A percentile compares a stretch with the other conserved stretches of the same genome.
Evolutionary conservation across 2,329 filamentous ascomycete genomes (phyloP).

Genomic region (Arthrobotrys megalospora): DNA sequence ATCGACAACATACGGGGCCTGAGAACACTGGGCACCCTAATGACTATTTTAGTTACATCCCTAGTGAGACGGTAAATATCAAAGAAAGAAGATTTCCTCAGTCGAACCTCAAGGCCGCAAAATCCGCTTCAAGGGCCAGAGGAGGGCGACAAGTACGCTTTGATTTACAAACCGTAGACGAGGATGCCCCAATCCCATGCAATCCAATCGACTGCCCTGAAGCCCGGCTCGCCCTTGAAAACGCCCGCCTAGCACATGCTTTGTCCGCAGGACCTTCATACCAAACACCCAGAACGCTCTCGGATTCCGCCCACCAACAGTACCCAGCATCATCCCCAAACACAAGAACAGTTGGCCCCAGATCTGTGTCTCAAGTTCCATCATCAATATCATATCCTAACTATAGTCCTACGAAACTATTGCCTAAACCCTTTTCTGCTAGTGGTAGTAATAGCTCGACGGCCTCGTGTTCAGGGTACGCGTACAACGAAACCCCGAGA

Average conservation of each 20-base stretch:
- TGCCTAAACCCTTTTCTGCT: not conserved
- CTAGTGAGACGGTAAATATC: constrained; percentile 45
- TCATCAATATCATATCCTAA: not conserved
- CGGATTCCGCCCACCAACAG: constrained; percentile 13
- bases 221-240: constrained; percentile 42
- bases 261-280: constrained; percentile 6
- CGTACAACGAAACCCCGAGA: not conserved
- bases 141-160: constrained; percentile 35
- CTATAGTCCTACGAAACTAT: not conserved
- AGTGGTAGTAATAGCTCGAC: not conserved
- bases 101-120: constrained; percentile 22
- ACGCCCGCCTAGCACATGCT: constrained; percentile 40
- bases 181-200: constrained; percentile 55
- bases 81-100: constrained; percentile 38
- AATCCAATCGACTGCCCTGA: constrained; percentile 50
- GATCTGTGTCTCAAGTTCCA: not conserved
- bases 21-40: constrained; percentile 18
- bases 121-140: constrained; percentile 34
- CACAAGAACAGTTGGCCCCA: not conserved
- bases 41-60: constrained; percentile 36
- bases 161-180: constrained; percentile 42
- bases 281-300: not conserved
- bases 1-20: not conserved
- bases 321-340: not conserved
- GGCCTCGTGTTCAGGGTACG: constrained; percentile 13